These are phyloP conservation scores for Entophlyctis luteolus DNA, from an alignment of 192 early-diverging fungal genomes.

Conservation along the genomic window DNA sequence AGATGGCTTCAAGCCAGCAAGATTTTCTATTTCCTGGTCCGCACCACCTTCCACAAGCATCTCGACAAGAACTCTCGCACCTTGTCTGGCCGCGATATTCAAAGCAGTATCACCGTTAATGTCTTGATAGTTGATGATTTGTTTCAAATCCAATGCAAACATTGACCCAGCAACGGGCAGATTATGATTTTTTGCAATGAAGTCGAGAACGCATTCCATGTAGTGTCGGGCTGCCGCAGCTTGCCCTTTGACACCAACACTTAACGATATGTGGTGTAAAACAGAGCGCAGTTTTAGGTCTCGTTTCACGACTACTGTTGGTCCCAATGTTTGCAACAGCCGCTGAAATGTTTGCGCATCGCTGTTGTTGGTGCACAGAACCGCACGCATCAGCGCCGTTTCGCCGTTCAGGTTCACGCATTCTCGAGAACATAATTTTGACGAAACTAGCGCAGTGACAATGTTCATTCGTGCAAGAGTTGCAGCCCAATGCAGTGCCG, in stretches of 20 bases:
- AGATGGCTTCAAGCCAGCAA: conserved; percentile 68
- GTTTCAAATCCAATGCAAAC: conserved; percentile 26
- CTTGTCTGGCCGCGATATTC: conserved; percentile 79
- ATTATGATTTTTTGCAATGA: conserved; percentile 45
- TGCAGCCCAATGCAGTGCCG: conserved; percentile 93
- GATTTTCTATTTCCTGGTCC: conserved; percentile 64
- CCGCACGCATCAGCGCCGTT: conserved; percentile 82
- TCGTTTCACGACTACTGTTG: conserved; percentile 66
- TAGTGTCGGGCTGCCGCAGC: conserved; percentile 79
- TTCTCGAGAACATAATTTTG: conserved; percentile 63
- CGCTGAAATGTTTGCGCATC: conserved; percentile 75
- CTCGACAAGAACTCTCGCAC: conserved; percentile 76
- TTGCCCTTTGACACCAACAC: conserved; percentile 67
- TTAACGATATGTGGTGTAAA: conserved; percentile 83
- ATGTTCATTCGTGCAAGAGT: conserved; percentile 75
- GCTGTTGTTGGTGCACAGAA: conserved; percentile 81
- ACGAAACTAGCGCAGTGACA: conserved; percentile 70
- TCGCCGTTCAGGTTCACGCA: conserved; percentile 78
- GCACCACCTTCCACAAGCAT: conserved; percentile 68
- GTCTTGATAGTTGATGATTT: conserved; percentile 63
- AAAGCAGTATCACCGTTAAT: conserved; percentile 77
- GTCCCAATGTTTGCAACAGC: conserved; percentile 64
- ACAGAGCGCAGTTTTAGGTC: conserved; percentile 82
- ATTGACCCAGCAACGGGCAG: conserved; percentile 19
- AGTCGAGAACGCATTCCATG: conserved; percentile 77